Evolutionary conservation across 176 grass and related monocot species (phyloP).

Genomic region (Elaeis guineensis): DNA sequence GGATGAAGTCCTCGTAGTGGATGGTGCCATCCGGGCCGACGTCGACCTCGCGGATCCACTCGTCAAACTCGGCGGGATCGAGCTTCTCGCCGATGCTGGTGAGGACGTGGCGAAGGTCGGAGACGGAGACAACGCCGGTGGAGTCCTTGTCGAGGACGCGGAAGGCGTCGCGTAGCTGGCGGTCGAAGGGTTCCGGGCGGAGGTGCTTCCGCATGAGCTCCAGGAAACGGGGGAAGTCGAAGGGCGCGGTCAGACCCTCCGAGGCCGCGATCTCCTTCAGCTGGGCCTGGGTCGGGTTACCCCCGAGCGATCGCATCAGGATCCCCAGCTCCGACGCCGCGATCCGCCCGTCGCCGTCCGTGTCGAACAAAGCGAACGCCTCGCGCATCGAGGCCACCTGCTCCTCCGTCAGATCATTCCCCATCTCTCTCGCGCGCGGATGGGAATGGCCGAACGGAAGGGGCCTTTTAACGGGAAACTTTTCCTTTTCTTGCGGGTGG

Average conservation of each 20-base stretch:
- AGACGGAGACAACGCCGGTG: constrained; percentile 68
- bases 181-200: constrained; percentile 81
- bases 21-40: constrained; percentile 22
- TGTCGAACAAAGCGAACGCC: constrained; percentile 91
- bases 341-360: constrained; percentile 85
- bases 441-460: too few species aligned
- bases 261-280: constrained; percentile 59
- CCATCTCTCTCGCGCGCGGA: constrained; percentile 19
- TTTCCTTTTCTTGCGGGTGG: too few species aligned
- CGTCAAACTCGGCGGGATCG: constrained; percentile 26
- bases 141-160: constrained; percentile 97
- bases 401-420: constrained; percentile 68
- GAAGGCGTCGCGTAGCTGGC: constrained; percentile 87
- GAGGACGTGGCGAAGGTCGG: constrained; percentile 70
- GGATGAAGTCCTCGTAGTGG: constrained; percentile 27
- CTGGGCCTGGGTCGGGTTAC: constrained; percentile 91
- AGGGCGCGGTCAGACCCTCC: constrained; percentile 73
- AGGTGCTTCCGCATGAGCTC: constrained; percentile 81
- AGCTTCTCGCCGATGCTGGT: constrained; percentile 31
- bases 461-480: too few species aligned
- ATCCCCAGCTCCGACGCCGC: constrained; percentile 84
- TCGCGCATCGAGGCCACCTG: constrained; percentile 94
- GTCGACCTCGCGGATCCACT: constrained; percentile 30
- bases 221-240: constrained; percentile 84
- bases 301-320: constrained; percentile 85